Percentiles rank a stretch among this genome's conserved stretches.
phyloP scores from a whole-genome alignment of 2,329 filamentous ascomycete genomes.

The Ophiosphaerella korrae region DNA sequence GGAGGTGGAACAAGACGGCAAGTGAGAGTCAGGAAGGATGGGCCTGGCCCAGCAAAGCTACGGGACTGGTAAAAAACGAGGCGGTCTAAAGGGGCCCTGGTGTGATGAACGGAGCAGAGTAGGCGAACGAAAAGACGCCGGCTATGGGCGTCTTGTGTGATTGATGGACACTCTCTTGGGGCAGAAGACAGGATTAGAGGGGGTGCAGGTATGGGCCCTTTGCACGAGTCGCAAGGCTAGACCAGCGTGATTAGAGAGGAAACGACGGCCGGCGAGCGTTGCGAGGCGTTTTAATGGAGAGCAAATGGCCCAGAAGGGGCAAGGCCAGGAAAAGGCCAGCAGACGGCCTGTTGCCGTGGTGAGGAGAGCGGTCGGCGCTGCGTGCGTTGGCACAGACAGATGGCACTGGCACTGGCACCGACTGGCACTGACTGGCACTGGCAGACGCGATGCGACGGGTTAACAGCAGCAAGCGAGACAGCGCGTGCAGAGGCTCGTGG shows the following conservation, averaged over 20 bases:
- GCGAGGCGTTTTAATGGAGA: slow-evolving; percentile 44
- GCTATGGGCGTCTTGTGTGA: slow-evolving; percentile 27
- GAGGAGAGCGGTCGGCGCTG: slow-evolving; percentile 45
- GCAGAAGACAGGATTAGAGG: slow-evolving; percentile 19
- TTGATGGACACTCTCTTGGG: slow-evolving; percentile 36
- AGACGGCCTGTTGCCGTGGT: slow-evolving; percentile 46
- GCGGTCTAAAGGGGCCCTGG: slow-evolving; percentile 27
- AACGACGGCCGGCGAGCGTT: slow-evolving; percentile 35
- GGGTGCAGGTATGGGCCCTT: slow-evolving; percentile 36
- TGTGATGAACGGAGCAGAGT: slow-evolving; percentile 30
- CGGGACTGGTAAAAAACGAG: slow-evolving; percentile 21
- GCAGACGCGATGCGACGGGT: slow-evolving; percentile 1
- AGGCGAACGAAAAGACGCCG: slow-evolving; percentile 24
- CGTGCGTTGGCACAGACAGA: slow-evolving; percentile 41
- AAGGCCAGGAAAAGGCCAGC: slow-evolving; percentile 36
- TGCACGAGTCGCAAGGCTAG: slow-evolving; percentile 47
- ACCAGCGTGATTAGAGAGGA: slow-evolving; percentile 46
- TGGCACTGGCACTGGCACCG: not conserved
- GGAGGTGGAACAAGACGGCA: slow-evolving; percentile 40
- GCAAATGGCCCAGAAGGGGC: slow-evolving; percentile 34
- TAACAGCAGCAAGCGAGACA: slow-evolving; percentile 10
- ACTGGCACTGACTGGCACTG: too few relatives aligned
- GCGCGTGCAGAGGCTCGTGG: slow-evolving; percentile 11
- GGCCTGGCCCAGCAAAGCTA: slow-evolving; percentile 24
- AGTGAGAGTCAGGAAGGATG: slow-evolving; percentile 27